These are phyloP conservation scores for Trypanosoma lewisi DNA, from an alignment of 208 protist genomes.

Conservation along the genomic window DNA sequence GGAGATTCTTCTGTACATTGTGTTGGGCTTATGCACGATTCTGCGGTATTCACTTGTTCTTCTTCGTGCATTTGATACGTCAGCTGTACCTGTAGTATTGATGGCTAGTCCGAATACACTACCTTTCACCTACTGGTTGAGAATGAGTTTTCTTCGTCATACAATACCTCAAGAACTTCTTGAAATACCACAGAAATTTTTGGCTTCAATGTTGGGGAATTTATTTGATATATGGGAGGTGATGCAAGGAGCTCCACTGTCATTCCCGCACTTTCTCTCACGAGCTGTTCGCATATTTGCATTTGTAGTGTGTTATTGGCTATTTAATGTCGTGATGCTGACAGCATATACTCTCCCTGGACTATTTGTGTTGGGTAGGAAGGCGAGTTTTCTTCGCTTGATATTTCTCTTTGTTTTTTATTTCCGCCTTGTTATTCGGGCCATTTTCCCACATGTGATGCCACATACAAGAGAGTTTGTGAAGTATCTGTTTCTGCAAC, in stretches of 20 bases:
- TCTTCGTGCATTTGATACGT: neutral
- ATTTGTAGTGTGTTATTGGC: constrained; percentile 17
- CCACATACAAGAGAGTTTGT: neutral
- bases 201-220: neutral
- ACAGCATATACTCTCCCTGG: constrained; percentile 6
- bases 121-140: neutral
- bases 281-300: constrained; percentile 7
- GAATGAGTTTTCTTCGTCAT: constrained; percentile 4
- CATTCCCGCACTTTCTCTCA: constrained; percentile 9
- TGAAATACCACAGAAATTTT: neutral
- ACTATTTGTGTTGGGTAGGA: constrained; percentile 5
- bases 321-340: constrained; percentile 9
- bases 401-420: constrained; percentile 4
- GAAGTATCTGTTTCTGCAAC: neutral
- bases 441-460: neutral
- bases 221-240: constrained; percentile 17
- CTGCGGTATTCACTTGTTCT: constrained; percentile 10
- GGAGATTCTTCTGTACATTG: constrained; percentile 4
- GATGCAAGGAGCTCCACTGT: neutral
- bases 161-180: constrained; percentile 2
- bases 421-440: neutral
- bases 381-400: neutral
- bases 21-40: constrained; percentile 4
- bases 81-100: constrained; percentile 1
- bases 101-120: neutral